These are phyloP conservation scores for Crataegus laevigata DNA, from an alignment of 306 rosid species.

Conservation along the genomic window DNA sequence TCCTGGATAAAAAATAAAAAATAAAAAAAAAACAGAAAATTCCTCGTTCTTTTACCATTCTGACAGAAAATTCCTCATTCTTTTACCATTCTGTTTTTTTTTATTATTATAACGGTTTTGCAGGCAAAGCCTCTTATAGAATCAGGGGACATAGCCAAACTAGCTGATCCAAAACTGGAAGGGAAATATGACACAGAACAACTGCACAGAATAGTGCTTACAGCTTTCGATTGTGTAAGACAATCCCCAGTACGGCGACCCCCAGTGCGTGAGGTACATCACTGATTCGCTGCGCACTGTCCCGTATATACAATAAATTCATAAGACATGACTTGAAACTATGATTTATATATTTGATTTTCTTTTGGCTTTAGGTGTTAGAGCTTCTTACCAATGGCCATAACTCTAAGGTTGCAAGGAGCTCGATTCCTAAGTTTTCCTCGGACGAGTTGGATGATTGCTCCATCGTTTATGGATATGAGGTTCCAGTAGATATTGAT, in stretches of 20 bases:
- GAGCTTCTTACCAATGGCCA: conserved; percentile 58
- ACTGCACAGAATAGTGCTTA: conserved; percentile 46
- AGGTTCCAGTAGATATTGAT: conserved; percentile 49
- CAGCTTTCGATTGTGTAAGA: conserved; percentile 83
- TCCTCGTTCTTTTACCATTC: too few species aligned
- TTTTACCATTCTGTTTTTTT: background rate
- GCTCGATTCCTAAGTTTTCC: conserved; percentile 59
- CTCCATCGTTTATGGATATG: conserved; percentile 75
- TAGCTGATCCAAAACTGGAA: conserved; percentile 67
- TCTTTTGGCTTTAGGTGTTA: conserved; percentile 37
- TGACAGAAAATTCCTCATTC: background rate
- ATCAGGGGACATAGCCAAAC: conserved; percentile 55
- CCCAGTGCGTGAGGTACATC: conserved; percentile 63
- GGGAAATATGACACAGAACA: conserved; percentile 57
- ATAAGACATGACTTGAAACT: background rate
- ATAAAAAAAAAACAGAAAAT: background rate
- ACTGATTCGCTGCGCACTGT: too few species aligned
- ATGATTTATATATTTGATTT: background rate
- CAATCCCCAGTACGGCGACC: conserved; percentile 78
- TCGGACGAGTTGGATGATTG: conserved; percentile 83
- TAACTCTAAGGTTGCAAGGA: conserved; percentile 46
- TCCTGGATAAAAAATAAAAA: background rate
- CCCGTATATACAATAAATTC: background rate
- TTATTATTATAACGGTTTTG: background rate
- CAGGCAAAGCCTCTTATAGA: conserved; percentile 85